A percentile compares a stretch with the other conserved stretches of the same genome.
These are phyloP conservation scores for Lipomyces yamadae DNA, from an alignment of 805 yeast species.

Conservation along the genomic window DNA sequence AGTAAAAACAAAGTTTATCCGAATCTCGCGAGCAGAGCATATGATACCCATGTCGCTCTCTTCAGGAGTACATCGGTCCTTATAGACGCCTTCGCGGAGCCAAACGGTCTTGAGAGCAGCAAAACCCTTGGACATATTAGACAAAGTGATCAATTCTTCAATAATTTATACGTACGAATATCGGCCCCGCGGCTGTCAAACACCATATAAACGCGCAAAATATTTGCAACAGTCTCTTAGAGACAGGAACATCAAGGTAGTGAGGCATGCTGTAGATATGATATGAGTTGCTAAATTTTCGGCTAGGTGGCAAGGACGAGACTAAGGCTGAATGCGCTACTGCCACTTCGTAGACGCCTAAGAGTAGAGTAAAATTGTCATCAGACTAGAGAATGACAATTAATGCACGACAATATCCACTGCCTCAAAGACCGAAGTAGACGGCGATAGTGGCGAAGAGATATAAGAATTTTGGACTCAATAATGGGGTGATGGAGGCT, in stretches of 20 bases:
- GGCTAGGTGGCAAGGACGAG: neutral
- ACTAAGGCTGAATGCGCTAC: neutral
- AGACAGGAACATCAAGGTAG: constrained; percentile 34
- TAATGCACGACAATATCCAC: too few species aligned
- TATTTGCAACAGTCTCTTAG: constrained; percentile 57
- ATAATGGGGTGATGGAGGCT: neutral
- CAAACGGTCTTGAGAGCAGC: constrained; percentile 91
- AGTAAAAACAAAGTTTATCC: constrained; percentile 81
- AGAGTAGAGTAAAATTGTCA: neutral
- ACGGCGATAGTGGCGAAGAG: too few species aligned
- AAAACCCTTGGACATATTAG: constrained; percentile 53
- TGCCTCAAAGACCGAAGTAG: too few species aligned
- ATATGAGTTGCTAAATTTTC: neutral
- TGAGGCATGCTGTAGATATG: constrained; percentile 27
- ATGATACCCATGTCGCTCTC: constrained; percentile 39
- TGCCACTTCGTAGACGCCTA: neutral
- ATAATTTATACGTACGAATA: constrained; percentile 57
- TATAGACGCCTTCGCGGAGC: constrained; percentile 75
- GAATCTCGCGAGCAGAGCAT: constrained; percentile 81
- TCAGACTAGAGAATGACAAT: neutral
- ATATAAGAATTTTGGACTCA: neutral
- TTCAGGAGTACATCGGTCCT: constrained; percentile 58
- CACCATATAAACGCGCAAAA: constrained; percentile 85
- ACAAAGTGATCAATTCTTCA: too few species aligned
- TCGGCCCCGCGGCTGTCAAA: constrained; percentile 87